phyloP scores from a whole-genome alignment of 805 yeast genomes.

The Candida piceae region DNA sequence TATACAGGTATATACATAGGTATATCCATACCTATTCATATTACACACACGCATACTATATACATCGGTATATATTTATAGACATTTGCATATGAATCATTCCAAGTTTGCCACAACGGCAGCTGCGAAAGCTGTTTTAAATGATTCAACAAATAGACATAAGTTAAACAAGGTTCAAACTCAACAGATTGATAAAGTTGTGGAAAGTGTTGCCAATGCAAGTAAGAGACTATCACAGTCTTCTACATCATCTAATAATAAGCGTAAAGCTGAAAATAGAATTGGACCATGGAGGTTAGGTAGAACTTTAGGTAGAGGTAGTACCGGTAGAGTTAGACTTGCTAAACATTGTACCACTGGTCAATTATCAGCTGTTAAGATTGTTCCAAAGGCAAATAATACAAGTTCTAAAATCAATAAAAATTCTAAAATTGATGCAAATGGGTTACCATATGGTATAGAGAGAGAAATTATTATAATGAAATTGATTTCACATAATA shows the following conservation, averaged over 20 bases:
- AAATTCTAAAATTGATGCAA: slow-evolving; percentile 24
- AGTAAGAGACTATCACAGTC: slow-evolving; percentile 35
- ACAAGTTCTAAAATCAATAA: slow-evolving; percentile 17
- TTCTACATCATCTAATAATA: slow-evolving; percentile 33
- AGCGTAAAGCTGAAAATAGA: slow-evolving; percentile 33
- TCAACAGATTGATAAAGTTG: slow-evolving; percentile 41
- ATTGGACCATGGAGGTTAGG: slow-evolving; percentile 86
- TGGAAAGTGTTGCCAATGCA: slow-evolving; percentile 33
- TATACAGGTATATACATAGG: no score
- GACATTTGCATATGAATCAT: no score
- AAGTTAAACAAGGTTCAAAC: background rate
- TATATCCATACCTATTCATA: no score
- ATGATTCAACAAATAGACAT: background rate
- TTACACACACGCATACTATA: no score
- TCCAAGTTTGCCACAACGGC: slow-evolving; percentile 25
- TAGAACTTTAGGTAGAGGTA: slow-evolving; percentile 74
- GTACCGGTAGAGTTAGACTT: slow-evolving; percentile 73
- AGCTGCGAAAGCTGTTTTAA: slow-evolving; percentile 18
- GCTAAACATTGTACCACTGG: slow-evolving; percentile 69
- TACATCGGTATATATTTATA: no score
- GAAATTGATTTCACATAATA: slow-evolving; percentile 92
- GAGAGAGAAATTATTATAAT: slow-evolving; percentile 96
- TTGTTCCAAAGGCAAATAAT: slow-evolving; percentile 55
- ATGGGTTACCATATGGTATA: slow-evolving; percentile 85
- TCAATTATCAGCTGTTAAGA: slow-evolving; percentile 78